Evolutionary conservation across 192 early-diverging fungal species (phyloP), one percentile per base, ranked within the genome.

Genomic region (Coemansia sp.): DNA sequence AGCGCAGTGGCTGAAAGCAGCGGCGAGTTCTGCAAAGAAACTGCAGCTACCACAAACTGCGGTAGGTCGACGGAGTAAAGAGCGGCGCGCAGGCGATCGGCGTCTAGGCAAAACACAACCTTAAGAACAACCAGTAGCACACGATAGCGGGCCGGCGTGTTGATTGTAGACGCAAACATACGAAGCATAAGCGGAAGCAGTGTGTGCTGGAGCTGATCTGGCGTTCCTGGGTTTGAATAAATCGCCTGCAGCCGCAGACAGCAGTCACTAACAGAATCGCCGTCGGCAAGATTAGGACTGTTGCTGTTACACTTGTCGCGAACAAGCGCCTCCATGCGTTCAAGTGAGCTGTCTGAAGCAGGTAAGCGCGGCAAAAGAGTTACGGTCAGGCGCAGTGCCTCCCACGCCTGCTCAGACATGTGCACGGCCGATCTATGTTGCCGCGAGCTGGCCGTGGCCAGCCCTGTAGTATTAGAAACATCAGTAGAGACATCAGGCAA

Each of bases 151-250:
- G 89, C 75, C 22, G 67, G 70, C 4, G 82, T 54, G 49, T 91
- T 87, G 10, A 90, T 87, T 0, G 89, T 90, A 0, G 87, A 84
- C 1, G 82, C 67, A 62, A 91, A 92, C 1, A 94, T 84, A 48
- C 90, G 85, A 29, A 92, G 77, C 59, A 93, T 50, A 12, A 90
- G 75, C 6, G 93, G 93, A 7, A 93, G 67, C 17, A 92, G 54
- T n/a, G 71, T 49, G 21, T 64, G 29, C 48, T 69, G 75, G 17
- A 77, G 24, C 50, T 70, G 73, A 39, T 76, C 43, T 11, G 62
- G 65, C 2, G 62, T 43, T 0, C 12, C 38, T 5, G 73, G 35
- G 23, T 68, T 60, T 6, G 64, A 12, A 24, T 66, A 29, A 10
- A 61, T 53, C 0, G 64, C 60, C 17, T 37, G 29, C 17, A 70